Conservation (phyloP, 208 protist species). For the Acanthamoeba pearcei region DNA sequence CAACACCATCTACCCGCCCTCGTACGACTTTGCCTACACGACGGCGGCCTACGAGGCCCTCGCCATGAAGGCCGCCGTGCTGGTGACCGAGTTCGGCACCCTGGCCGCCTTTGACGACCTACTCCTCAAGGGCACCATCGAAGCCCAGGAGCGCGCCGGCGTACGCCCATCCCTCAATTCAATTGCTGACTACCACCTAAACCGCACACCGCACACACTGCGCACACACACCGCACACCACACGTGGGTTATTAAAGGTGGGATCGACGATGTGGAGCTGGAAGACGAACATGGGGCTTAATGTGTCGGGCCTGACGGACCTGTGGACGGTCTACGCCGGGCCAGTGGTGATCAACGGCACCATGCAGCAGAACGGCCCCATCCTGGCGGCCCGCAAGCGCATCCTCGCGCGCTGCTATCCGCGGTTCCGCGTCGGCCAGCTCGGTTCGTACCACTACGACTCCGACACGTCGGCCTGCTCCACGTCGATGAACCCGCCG, state of each 20-base stretch:
- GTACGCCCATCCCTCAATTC: background rate
- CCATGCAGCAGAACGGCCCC: conserved; percentile 28
- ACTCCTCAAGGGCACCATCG: background rate
- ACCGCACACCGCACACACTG: too few relatives aligned
- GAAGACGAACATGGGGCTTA: background rate
- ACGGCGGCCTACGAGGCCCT: conserved; percentile 10
- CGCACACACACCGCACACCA: background rate
- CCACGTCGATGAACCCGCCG: background rate
- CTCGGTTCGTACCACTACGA: background rate
- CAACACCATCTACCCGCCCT: conserved; percentile 13
- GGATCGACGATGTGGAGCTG: conserved; percentile 13
- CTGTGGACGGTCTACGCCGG: conserved; percentile 31
- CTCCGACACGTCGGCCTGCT: background rate
- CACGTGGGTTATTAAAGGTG: background rate
- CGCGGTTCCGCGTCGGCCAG: background rate
- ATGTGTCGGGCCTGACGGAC: background rate
- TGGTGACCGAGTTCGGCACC: background rate
- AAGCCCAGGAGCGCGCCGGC: background rate
- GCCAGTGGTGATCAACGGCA: background rate
- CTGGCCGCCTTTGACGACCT: background rate
- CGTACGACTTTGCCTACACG: background rate
- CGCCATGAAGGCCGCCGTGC: background rate
- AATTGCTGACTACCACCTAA: background rate
- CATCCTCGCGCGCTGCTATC: background rate
- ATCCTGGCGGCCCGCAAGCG: background rate